Evolutionary conservation across 805 yeast species (phyloP).

Genomic region (Metschnikowia kofuensis): DNA sequence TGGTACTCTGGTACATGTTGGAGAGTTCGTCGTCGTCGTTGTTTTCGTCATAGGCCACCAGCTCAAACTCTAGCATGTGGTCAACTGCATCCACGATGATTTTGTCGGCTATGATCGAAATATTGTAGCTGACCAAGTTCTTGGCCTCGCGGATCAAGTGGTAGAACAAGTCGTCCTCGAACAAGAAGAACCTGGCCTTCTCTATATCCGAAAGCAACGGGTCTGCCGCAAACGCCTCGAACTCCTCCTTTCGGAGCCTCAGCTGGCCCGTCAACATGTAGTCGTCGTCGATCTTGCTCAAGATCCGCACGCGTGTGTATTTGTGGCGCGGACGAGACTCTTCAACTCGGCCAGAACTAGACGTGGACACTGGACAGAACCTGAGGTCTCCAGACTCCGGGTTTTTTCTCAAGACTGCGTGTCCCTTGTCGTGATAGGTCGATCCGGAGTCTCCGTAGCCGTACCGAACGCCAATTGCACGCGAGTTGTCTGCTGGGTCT

Average conservation of each 20-base stretch:
- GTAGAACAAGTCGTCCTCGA: slow-evolving; percentile 86
- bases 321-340: slow-evolving; percentile 32
- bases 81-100: slow-evolving; percentile 64
- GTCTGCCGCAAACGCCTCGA: slow-evolving; percentile 1
- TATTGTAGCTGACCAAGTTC: slow-evolving; percentile 63
- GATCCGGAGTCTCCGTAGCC: slow-evolving; percentile 94
- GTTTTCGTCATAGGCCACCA: slow-evolving; percentile 42
- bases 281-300: slow-evolving; percentile 53
- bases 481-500: slow-evolving; percentile 44
- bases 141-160: slow-evolving; percentile 77
- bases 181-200: slow-evolving; percentile 68
- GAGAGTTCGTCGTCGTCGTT: slow-evolving; percentile 35
- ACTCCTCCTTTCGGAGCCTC: slow-evolving; percentile 21
- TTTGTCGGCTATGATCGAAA: slow-evolving; percentile 59
- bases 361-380: slow-evolving; percentile 26
- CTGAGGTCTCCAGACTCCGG: slow-evolving; percentile 29
- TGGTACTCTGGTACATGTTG: slow-evolving; percentile 29
- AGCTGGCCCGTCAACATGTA: slow-evolving; percentile 54
- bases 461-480: slow-evolving; percentile 75
- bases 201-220: slow-evolving; percentile 51
- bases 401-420: slow-evolving; percentile 64
- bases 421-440: slow-evolving; percentile 66
- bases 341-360: slow-evolving; percentile 15
- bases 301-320: slow-evolving; percentile 57
- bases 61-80: slow-evolving; percentile 68